Evolutionary conservation across 768 basidiomycete species (phyloP).

Genomic region (Termitomyces sp.): DNA sequence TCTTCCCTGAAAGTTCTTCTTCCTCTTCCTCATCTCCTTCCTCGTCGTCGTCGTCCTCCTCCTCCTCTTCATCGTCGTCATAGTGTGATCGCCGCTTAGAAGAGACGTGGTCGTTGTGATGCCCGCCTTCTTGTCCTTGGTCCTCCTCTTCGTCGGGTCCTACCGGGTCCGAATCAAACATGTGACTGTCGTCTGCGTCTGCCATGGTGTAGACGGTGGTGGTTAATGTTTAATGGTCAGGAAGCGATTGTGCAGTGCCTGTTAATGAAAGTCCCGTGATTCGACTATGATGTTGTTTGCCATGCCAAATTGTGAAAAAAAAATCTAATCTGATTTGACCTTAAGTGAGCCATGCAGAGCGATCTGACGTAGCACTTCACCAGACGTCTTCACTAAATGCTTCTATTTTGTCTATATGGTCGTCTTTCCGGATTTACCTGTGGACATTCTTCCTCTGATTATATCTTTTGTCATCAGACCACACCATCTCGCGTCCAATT

Average conservation of each 20-base stretch:
- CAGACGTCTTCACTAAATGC: not conserved
- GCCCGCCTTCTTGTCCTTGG: slow-evolving; percentile 25
- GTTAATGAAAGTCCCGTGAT: not conserved
- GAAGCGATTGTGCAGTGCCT: slow-evolving; percentile 2
- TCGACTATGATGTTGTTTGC: not conserved
- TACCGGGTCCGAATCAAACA: slow-evolving; percentile 30
- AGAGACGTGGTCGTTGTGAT: slow-evolving; percentile 36
- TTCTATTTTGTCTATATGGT: slow-evolving; percentile 23
- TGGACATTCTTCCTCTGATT: slow-evolving; percentile 58
- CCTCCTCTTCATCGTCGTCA: slow-evolving; percentile 31
- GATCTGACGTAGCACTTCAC: not conserved
- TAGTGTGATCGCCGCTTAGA: slow-evolving; percentile 21
- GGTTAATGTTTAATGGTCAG: slow-evolving; percentile 15
- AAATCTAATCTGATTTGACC: not conserved
- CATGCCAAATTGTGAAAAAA: not conserved
- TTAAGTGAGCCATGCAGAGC: too few species aligned
- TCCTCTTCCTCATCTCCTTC: slow-evolving; percentile 57
- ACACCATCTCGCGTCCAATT: slow-evolving; percentile 43
- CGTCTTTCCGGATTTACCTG: slow-evolving; percentile 52
- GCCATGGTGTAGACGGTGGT: slow-evolving; percentile 30
- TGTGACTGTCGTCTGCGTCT: slow-evolving; percentile 29
- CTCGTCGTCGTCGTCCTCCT: slow-evolving; percentile 35
- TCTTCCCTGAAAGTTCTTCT: slow-evolving; percentile 43
- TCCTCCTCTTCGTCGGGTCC: slow-evolving; percentile 36
- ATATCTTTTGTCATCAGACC: slow-evolving; percentile 45